phyloP scores from a whole-genome alignment of 305 asterid species.

The Fraxinus angustifolia region DNA sequence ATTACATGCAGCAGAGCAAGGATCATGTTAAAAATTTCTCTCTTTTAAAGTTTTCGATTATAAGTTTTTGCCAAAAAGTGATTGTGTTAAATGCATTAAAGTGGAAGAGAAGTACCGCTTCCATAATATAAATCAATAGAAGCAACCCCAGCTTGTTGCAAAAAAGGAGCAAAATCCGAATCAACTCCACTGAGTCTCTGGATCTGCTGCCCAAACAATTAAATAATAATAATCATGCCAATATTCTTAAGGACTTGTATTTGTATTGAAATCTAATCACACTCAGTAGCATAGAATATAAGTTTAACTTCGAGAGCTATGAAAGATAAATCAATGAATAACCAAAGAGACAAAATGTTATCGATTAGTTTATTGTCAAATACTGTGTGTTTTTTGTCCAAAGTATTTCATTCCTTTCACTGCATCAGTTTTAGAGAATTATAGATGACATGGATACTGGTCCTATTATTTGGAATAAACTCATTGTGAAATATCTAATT shows the following conservation, averaged over 20 bases:
- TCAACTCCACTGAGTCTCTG: slow-evolving; percentile 82
- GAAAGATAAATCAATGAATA: neutral
- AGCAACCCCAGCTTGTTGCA: slow-evolving; percentile 89
- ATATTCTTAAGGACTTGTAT: neutral
- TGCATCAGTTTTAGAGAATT: neutral
- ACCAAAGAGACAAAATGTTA: neutral
- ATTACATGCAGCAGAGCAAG: neutral
- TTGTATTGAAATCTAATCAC: neutral
- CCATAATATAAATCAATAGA: slow-evolving; percentile 83
- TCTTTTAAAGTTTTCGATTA: neutral
- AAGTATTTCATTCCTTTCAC: neutral
- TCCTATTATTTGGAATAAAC: neutral
- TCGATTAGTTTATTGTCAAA: neutral
- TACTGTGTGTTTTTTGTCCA: neutral
- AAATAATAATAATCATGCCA: slow-evolving; percentile 16
- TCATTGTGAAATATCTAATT: neutral
- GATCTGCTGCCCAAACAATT: slow-evolving; percentile 38
- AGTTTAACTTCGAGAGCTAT: neutral
- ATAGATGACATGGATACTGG: neutral
- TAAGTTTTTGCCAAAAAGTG: neutral
- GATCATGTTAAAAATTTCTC: neutral
- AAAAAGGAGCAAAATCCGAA: slow-evolving; percentile 91
- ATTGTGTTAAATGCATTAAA: slow-evolving; percentile 6
- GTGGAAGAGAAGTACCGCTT: slow-evolving; percentile 44
- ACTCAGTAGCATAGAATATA: neutral